Conservation (phyloP, 108 stramenopile genomes). For the Nannochloropsis salina region DNA sequence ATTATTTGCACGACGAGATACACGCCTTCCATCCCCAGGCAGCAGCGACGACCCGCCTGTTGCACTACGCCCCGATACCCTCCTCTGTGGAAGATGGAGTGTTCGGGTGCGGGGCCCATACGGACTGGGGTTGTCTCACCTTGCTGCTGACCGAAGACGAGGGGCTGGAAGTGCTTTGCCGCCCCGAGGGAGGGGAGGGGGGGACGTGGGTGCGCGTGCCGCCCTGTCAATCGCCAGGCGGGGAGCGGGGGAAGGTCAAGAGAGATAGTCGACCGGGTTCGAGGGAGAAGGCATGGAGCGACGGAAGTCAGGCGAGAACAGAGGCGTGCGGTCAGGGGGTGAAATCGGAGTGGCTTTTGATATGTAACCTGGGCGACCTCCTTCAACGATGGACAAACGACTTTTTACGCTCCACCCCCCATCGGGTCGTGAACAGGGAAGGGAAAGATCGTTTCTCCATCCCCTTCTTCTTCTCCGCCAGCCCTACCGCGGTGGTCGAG, state of each 20-base stretch:
- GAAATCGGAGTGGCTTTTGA: constrained; percentile 38
- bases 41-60: constrained; percentile 23
- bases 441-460: constrained; percentile 42
- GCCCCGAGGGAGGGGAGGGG: constrained; percentile 9
- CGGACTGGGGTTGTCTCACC: constrained; percentile 47
- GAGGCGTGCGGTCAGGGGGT: constrained; percentile 35
- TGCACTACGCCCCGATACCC: constrained; percentile 40
- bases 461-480: constrained; percentile 45
- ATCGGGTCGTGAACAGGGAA: constrained; percentile 43
- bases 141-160: constrained; percentile 30
- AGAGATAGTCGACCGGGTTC: background rate
- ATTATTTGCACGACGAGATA: background rate
- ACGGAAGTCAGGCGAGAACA: constrained; percentile 24
- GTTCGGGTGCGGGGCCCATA: constrained; percentile 44
- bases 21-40: background rate
- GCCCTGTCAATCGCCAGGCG: background rate
- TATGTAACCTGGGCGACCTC: constrained; percentile 65
- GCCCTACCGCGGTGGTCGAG: background rate
- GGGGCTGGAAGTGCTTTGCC: constrained; percentile 14
- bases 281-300: background rate
- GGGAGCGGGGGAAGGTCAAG: background rate
- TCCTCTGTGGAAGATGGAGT: constrained; percentile 47
- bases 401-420: constrained; percentile 31
- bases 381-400: constrained; percentile 59
- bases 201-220: background rate